Conservation (phyloP, 768 basidiomycete genomes). For the Leccinum imitatum region DNA sequence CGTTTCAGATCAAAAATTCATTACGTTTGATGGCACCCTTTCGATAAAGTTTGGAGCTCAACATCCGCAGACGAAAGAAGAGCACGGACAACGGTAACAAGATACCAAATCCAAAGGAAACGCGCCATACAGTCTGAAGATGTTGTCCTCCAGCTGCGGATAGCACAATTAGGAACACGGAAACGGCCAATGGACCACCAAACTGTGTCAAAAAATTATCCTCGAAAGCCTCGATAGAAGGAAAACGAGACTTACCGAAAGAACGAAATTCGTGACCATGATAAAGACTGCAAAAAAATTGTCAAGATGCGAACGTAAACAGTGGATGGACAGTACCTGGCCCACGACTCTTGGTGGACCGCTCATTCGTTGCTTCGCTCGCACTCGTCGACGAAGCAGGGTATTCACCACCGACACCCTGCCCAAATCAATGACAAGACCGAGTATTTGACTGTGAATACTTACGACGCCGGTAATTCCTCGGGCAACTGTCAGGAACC, state of each 20-base stretch:
- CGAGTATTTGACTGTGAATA: background rate
- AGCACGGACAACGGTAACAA: conserved; percentile 65
- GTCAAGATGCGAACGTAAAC: conserved; percentile 1
- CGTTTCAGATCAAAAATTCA: conserved; percentile 6
- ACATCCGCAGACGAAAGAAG: conserved; percentile 70
- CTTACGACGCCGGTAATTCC: conserved; percentile 68
- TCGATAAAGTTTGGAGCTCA: conserved; percentile 62
- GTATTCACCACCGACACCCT: conserved; percentile 80
- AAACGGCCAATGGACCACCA: conserved; percentile 64
- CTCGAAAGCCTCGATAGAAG: background rate
- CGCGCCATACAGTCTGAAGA: conserved; percentile 65
- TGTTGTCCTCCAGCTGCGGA: conserved; percentile 64
- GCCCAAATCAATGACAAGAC: conserved; percentile 5
- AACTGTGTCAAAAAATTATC: conserved; percentile 39
- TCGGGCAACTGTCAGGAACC: conserved; percentile 71
- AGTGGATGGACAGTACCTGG: conserved; percentile 41
- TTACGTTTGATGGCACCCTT: conserved; percentile 65
- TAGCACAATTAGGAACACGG: conserved; percentile 66
- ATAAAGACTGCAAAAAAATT: conserved; percentile 51
- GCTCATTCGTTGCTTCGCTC: conserved; percentile 73
- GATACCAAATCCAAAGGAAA: conserved; percentile 64
- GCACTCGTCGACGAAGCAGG: conserved; percentile 70
- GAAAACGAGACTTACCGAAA: conserved; percentile 44
- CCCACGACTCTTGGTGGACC: conserved; percentile 56
- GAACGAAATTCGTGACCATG: conserved; percentile 73